Base-by-base conservation (phyloP, 1,284 basidiomycete species). In the Irpex sp. region DNA sequence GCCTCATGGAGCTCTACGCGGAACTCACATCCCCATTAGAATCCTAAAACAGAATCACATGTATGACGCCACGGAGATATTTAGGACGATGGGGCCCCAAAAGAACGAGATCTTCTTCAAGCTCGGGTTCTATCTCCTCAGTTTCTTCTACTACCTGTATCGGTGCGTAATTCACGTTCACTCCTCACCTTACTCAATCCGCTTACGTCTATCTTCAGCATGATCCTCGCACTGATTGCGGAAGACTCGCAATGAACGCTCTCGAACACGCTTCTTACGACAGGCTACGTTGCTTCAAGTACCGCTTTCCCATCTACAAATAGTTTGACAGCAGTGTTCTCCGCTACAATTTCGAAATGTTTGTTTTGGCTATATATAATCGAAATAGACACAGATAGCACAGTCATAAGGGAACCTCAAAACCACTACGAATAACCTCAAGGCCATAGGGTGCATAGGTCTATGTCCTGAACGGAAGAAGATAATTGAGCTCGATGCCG, bases 11-110 rank as follows among this genome's bases (percentile, higher is more conserved):
- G n/a, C n/a, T 3, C 3, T 46, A 46, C n/a, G 3, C 43, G 3
- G 43, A 46, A 3, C 43, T 46, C 43, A 46, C 43, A 46, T 46
- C 43, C n/a, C 43, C 43, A 46, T n/a, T 57, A 98, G 95, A 79
- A 93, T 98, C 73, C 84, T 93, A 74, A 90, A 90, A 76, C 95
- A 95, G 73, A 92, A 92, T 72, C 95, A 98, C 79, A 96, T 97
- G 92, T 97, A 98, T 75, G 97, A 99, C 76, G 97, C 97, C 61
- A 99, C 97, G 39, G 97, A 99, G 78, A 99, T 99, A 71, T 99
- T 99, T 85, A 86, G 97, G 69, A 97, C 96, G 65, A 79, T 99
- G 56, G 87, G 90, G n/a, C 88, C 85, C 46, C 97, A 98, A 79
- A 99, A 99, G 81, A 98, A 96, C 75, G 96, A 97, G 79, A 90